These are phyloP conservation scores for Niebla homalea DNA, from an alignment of 495 filamentous ascomycete species.

Conservation along the genomic window DNA sequence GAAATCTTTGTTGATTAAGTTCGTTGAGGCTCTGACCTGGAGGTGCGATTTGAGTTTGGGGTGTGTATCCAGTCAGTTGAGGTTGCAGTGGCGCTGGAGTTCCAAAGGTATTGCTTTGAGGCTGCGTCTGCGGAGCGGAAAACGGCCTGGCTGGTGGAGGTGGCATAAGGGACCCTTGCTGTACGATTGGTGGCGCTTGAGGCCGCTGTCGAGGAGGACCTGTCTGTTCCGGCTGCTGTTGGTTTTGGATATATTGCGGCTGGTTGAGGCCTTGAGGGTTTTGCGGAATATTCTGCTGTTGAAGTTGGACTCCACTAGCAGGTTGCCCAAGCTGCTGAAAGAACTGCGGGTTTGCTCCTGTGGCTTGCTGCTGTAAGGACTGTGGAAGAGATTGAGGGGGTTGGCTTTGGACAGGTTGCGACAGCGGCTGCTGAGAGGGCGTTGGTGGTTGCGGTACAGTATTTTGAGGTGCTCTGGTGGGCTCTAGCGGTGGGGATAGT, in stretches of 20 bases:
- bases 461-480: slow-evolving; percentile 46
- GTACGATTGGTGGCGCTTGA: slow-evolving; percentile 49
- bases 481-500: slow-evolving; percentile 61
- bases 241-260: slow-evolving; percentile 13
- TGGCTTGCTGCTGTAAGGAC: slow-evolving; percentile 38
- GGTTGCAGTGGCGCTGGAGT: slow-evolving; percentile 59
- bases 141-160: slow-evolving; percentile 74
- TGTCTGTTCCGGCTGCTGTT: slow-evolving; percentile 20
- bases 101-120: slow-evolving; percentile 57
- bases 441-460: slow-evolving; percentile 10
- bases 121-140: slow-evolving; percentile 74
- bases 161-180: slow-evolving; percentile 55
- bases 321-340: slow-evolving; percentile 30
- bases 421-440: slow-evolving; percentile 26
- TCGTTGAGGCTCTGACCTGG: slow-evolving; percentile 67
- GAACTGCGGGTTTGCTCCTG: slow-evolving; percentile 32
- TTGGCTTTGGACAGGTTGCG: slow-evolving; percentile 28
- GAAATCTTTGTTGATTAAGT: slow-evolving; percentile 51
- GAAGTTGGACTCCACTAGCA: slow-evolving; percentile 17
- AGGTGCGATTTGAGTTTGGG: slow-evolving; percentile 43
- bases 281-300: slow-evolving; percentile 13
- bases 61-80: slow-evolving; percentile 61
- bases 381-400: slow-evolving; percentile 29
- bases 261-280: slow-evolving; percentile 12
- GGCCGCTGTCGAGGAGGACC: slow-evolving; percentile 56